phyloP scores from a whole-genome alignment of 768 basidiomycete genomes.

The Suillus plorans region DNA sequence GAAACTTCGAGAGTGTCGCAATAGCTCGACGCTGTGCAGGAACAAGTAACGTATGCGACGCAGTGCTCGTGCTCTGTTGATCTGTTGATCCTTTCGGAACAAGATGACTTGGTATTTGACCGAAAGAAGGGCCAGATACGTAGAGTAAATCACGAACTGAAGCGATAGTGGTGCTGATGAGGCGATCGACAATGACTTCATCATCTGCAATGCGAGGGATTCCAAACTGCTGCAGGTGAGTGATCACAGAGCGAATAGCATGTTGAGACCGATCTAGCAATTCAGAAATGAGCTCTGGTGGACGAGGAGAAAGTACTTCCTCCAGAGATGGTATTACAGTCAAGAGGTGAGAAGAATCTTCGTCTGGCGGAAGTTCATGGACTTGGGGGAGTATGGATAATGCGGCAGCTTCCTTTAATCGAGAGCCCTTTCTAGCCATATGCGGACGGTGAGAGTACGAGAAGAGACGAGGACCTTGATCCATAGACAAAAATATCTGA shows the following conservation, averaged over 20 bases:
- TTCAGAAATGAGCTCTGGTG: constrained; percentile 58
- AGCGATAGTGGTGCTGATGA: constrained; percentile 59
- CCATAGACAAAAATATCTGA: constrained; percentile 2
- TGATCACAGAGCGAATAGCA: constrained; percentile 60
- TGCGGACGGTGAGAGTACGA: constrained; percentile 3
- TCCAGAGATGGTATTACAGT: constrained; percentile 33
- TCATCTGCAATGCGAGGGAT: constrained; percentile 49
- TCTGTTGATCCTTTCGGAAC: constrained; percentile 38
- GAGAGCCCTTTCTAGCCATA: constrained; percentile 8
- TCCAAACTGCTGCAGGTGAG: constrained; percentile 53
- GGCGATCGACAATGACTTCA: constrained; percentile 55
- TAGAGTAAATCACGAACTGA: constrained; percentile 73
- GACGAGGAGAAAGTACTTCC: constrained; percentile 48
- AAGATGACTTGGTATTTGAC: constrained; percentile 39
- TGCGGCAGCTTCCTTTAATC: constrained; percentile 4
- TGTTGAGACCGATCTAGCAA: constrained; percentile 55
- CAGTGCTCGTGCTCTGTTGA: constrained; percentile 27
- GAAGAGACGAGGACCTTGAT: neutral
- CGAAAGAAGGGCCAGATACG: constrained; percentile 54
- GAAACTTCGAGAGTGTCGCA: constrained; percentile 84
- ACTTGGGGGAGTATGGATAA: constrained; percentile 8
- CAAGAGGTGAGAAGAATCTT: neutral
- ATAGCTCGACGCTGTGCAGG: constrained; percentile 81
- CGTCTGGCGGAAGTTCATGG: constrained; percentile 2
- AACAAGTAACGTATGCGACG: constrained; percentile 60